A percentile compares a stretch with the other conserved stretches of the same genome.
phyloP scores from a whole-genome alignment of 2,329 filamentous ascomycete species.

The Penicillium corylophilum region DNA sequence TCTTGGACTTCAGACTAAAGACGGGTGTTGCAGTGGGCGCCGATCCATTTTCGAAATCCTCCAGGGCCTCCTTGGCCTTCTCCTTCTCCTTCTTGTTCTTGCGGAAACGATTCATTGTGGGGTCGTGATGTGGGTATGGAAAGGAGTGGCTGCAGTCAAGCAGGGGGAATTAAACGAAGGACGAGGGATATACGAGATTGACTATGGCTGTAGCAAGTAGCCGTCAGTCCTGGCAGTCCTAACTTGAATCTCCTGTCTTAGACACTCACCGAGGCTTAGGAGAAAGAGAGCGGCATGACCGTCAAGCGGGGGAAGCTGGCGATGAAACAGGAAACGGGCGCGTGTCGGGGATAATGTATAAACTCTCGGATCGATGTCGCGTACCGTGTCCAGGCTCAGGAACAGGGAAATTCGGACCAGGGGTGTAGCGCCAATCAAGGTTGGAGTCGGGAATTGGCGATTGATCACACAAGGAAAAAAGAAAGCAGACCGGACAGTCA shows the following conservation, averaged over 20 bases:
- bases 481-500: not conserved
- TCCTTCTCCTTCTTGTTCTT: conserved; percentile 37
- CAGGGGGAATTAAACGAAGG: conserved; percentile 5
- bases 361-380: conserved; percentile 11
- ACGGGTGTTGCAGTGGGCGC: conserved; percentile 17
- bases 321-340: not conserved
- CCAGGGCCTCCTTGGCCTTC: conserved; percentile 30
- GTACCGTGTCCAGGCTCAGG: conserved; percentile 11
- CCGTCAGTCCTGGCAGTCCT: conserved; percentile 1
- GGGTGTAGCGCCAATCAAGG: conserved; percentile 16
- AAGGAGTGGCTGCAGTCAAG: conserved; percentile 6
- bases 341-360: not conserved
- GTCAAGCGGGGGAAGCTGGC: conserved; percentile 7
- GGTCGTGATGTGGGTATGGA: not conserved
- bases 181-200: conserved; percentile 2
- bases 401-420: conserved; percentile 1
- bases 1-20: conserved; percentile 46
- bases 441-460: conserved; percentile 6
- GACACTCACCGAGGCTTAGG: conserved; percentile 17
- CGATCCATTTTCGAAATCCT: conserved; percentile 40
- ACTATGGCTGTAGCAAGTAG: conserved; percentile 1
- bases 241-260: not conserved
- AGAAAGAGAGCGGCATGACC: conserved; percentile 23
- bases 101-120: conserved; percentile 43
- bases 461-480: conserved; percentile 15